phyloP scores from a whole-genome alignment of 345 rosid species.

The Camelina hispida region DNA sequence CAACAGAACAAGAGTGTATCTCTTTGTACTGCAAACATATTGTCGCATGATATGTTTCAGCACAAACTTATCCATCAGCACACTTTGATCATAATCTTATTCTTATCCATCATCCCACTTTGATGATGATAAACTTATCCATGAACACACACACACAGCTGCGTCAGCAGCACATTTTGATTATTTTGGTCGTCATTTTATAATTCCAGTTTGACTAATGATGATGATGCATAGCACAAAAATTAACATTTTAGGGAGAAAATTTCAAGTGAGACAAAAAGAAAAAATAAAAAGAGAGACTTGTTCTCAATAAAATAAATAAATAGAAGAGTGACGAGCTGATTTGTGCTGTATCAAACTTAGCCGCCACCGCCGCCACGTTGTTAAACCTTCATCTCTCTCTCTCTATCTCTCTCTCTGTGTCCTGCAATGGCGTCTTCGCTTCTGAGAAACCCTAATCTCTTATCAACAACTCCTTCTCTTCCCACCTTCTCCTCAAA shows the following conservation, averaged over 20 bases:
- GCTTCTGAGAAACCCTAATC: constrained; percentile 38
- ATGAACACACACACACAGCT: neutral
- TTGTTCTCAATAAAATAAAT: neutral
- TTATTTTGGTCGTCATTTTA: too few species aligned
- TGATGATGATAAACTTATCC: too few species aligned
- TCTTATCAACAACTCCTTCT: constrained; percentile 30
- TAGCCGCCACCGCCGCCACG: constrained; percentile 31
- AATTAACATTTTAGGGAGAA: neutral
- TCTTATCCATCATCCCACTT: too few species aligned
- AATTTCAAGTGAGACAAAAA: neutral
- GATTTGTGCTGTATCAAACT: constrained; percentile 2
- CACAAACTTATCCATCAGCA: neutral
- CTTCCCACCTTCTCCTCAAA: constrained; percentile 27
- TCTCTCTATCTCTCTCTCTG: neutral
- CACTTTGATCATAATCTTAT: too few species aligned
- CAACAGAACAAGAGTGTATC: neutral
- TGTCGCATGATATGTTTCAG: neutral
- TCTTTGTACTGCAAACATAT: neutral
- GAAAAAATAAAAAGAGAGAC: neutral
- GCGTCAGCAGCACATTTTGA: neutral
- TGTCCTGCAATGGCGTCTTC: constrained; percentile 41
- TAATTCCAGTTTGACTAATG: too few species aligned
- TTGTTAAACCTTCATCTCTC: constrained; percentile 12
- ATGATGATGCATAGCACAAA: too few species aligned
- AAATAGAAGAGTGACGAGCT: constrained; percentile 24